Evolutionary conservation across 495 filamentous ascomycete genomes (phyloP).

Genomic region (Xylaria sp.): DNA sequence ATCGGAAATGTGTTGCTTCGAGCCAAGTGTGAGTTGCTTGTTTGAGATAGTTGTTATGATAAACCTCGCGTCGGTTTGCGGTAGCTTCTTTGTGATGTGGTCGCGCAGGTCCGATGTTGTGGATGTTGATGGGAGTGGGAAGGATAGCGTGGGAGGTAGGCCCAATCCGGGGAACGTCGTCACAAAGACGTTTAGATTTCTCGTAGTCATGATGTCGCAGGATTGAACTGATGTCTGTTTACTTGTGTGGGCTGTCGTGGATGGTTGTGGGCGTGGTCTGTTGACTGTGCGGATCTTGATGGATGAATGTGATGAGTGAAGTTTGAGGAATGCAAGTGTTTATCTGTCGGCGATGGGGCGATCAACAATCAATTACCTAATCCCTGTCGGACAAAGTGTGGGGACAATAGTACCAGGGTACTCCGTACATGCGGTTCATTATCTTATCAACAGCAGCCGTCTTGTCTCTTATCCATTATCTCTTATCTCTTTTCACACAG

Average conservation of each 20-base stretch:
- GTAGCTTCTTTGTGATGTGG: slow-evolving; percentile 69
- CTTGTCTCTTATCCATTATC: too few species aligned
- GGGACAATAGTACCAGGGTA: background rate
- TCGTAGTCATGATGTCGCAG: slow-evolving; percentile 46
- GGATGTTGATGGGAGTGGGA: slow-evolving; percentile 70
- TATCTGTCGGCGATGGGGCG: background rate
- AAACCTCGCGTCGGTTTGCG: slow-evolving; percentile 61
- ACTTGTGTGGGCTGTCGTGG: background rate
- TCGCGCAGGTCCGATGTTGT: slow-evolving; percentile 70
- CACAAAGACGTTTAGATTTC: slow-evolving; percentile 79
- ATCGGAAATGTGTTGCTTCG: slow-evolving; percentile 57
- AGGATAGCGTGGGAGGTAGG: slow-evolving; percentile 77
- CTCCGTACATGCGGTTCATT: background rate
- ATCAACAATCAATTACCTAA: background rate
- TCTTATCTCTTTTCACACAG: background rate
- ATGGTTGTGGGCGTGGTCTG: background rate
- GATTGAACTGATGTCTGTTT: background rate
- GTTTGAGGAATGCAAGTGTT: background rate
- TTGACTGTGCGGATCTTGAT: background rate
- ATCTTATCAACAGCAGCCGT: slow-evolving; percentile 5
- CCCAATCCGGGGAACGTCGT: slow-evolving; percentile 83
- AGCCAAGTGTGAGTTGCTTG: slow-evolving; percentile 64
- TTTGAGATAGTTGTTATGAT: slow-evolving; percentile 84
- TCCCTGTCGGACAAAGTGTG: background rate
- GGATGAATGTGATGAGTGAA: background rate